Evolutionary conservation across 208 protist species (phyloP).

Genomic region (Trypanosoma platydactyli): DNA sequence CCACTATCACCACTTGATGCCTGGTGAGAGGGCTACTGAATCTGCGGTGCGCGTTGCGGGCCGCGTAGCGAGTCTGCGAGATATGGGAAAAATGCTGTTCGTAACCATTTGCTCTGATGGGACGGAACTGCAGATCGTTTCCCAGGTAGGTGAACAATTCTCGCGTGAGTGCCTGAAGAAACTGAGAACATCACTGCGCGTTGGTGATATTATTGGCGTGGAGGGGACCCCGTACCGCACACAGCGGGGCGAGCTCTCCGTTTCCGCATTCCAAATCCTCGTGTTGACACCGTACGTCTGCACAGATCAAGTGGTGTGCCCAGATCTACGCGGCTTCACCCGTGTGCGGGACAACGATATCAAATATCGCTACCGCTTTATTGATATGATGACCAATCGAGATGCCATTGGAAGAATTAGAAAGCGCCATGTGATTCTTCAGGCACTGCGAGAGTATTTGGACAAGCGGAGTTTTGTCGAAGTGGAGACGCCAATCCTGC

Average conservation of each 20-base stretch:
- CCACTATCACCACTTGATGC: conserved; percentile 39
- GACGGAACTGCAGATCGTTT: conserved; percentile 69
- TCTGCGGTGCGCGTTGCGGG: conserved; percentile 54
- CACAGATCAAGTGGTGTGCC: conserved; percentile 81
- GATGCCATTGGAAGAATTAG: conserved; percentile 46
- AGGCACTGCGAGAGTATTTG: conserved; percentile 72
- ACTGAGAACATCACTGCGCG: conserved; percentile 44
- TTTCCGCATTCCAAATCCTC: conserved; percentile 52
- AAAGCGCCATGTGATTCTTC: conserved; percentile 61
- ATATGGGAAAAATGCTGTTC: conserved; percentile 88
- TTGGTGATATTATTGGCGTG: conserved; percentile 88
- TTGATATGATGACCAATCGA: conserved; percentile 87
- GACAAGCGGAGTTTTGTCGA: conserved; percentile 82
- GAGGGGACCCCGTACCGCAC: conserved; percentile 73
- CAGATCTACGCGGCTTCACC: conserved; percentile 68
- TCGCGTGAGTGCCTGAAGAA: conserved; percentile 52
- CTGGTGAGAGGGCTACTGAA: conserved; percentile 27
- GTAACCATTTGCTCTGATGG: conserved; percentile 67
- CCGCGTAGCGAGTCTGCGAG: conserved; percentile 65
- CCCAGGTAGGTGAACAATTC: conserved; percentile 52
- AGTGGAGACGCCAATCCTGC: conserved; percentile 95
- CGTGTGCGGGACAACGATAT: conserved; percentile 72
- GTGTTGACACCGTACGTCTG: conserved; percentile 84
- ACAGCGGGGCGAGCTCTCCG: conserved; percentile 81
- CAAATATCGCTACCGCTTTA: conserved; percentile 86